Percentiles rank a stretch among this genome's conserved stretches.
These are phyloP conservation scores for Pseudopyrenochaeta lycopersici DNA, from an alignment of 2,329 filamentous ascomycete genomes.

Conservation along the genomic window DNA sequence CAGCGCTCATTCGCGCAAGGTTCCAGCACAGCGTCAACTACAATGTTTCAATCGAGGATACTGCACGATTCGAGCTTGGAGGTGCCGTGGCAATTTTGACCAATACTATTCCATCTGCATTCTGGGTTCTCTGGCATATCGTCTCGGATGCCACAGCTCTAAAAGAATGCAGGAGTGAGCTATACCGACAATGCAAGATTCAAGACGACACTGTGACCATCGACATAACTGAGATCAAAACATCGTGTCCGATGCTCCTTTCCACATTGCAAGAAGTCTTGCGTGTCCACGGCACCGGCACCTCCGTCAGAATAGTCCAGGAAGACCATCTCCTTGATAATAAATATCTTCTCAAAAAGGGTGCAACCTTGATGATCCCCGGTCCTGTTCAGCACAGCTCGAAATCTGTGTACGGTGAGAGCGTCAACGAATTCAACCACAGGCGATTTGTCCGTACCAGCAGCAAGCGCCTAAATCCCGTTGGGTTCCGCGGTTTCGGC, in stretches of 20 bases:
- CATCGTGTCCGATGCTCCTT: conserved; percentile 48
- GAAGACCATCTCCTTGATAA: conserved; percentile 43
- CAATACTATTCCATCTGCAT: background rate
- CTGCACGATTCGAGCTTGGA: background rate
- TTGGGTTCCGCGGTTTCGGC: conserved; percentile 38
- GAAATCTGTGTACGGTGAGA: background rate
- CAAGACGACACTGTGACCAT: background rate
- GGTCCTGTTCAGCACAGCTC: conserved; percentile 26
- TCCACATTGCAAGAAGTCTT: conserved; percentile 53
- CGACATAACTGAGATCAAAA: background rate
- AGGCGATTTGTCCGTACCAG: background rate
- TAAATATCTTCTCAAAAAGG: conserved; percentile 45
- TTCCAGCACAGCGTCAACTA: background rate
- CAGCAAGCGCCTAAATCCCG: conserved; percentile 5
- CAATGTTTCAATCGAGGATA: background rate
- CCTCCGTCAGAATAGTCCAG: conserved; percentile 35
- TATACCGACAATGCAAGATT: background rate
- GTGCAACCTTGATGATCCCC: conserved; percentile 37
- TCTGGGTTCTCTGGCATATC: background rate
- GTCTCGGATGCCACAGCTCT: background rate
- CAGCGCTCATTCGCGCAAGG: background rate
- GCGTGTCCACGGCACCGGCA: conserved; percentile 45
- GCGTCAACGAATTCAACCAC: background rate
- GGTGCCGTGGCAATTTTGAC: background rate
- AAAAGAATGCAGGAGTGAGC: background rate